Conservation (phyloP, 164 flowering plant genomes). For the Cinnamomum micranthum region DNA sequence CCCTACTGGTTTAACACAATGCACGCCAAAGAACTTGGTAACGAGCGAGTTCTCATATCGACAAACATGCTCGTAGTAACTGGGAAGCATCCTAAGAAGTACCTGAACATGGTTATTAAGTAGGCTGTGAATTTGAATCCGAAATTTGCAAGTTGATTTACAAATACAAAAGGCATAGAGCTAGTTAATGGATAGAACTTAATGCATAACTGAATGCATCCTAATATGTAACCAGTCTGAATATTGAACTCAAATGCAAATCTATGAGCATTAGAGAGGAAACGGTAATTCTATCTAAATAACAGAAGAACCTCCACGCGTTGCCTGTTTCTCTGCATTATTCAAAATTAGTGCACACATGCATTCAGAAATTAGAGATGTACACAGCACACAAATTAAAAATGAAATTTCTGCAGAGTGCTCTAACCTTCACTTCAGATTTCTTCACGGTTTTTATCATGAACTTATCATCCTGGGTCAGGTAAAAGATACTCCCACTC, state of each 20-base stretch:
- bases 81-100: constrained; percentile 43
- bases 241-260: too few relatives aligned
- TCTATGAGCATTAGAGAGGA: too few relatives aligned
- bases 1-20: constrained; percentile 43
- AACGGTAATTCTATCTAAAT: too few relatives aligned
- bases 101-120: constrained; percentile 20
- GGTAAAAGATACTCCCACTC: constrained; percentile 75
- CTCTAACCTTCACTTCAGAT: constrained; percentile 75
- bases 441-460: constrained; percentile 84
- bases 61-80: constrained; percentile 38
- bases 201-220: too few relatives aligned
- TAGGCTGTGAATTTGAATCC: neutral
- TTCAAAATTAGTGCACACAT: too few relatives aligned
- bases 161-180: neutral
- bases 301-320: too few relatives aligned
- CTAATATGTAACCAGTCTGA: too few relatives aligned
- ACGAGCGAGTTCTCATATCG: constrained; percentile 34
- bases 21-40: constrained; percentile 49
- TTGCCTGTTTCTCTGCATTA: too few relatives aligned
- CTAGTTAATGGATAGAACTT: too few relatives aligned
- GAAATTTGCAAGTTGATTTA: neutral
- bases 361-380: neutral
- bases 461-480: constrained; percentile 78
- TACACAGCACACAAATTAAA: neutral
- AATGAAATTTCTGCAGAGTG: neutral